These are phyloP conservation scores for Mycena rebaudengoi DNA, from an alignment of 768 basidiomycete species.

Conservation along the genomic window DNA sequence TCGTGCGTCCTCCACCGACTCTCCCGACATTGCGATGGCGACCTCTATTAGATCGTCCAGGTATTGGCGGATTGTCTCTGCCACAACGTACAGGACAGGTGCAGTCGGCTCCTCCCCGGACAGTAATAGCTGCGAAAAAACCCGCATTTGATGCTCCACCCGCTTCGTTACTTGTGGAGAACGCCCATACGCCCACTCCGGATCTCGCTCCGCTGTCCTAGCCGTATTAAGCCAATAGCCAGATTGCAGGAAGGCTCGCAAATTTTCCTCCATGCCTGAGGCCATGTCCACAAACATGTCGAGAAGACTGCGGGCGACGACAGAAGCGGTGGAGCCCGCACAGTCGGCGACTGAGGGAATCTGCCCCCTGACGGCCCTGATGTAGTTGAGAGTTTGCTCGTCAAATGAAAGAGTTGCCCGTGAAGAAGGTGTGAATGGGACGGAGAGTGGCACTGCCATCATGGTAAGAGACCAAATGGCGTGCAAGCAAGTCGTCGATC, in stretches of 20 bases:
- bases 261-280: slow-evolving; percentile 31
- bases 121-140: slow-evolving; percentile 19
- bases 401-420: slow-evolving; percentile 40
- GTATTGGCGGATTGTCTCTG: slow-evolving; percentile 26
- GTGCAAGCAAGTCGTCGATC: slow-evolving; percentile 44
- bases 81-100: slow-evolving; percentile 27
- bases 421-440: slow-evolving; percentile 16
- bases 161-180: slow-evolving; percentile 3
- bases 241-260: slow-evolving; percentile 25
- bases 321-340: slow-evolving; percentile 38
- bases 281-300: slow-evolving; percentile 43
- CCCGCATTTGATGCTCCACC: slow-evolving; percentile 17
- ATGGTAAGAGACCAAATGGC: slow-evolving; percentile 54
- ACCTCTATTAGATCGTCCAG: slow-evolving; percentile 18
- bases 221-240: slow-evolving; percentile 9
- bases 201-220: neutral
- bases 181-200: neutral
- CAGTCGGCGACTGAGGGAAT: slow-evolving; percentile 36
- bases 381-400: slow-evolving; percentile 42
- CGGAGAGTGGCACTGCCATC: slow-evolving; percentile 42
- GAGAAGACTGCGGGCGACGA: slow-evolving; percentile 42
- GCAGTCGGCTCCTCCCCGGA: slow-evolving; percentile 16
- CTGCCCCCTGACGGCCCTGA: slow-evolving; percentile 30
- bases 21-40: slow-evolving; percentile 20
- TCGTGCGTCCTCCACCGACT: slow-evolving; percentile 11